phyloP scores from a whole-genome alignment of 1,284 basidiomycete species.

The Testicularia cyperi region DNA sequence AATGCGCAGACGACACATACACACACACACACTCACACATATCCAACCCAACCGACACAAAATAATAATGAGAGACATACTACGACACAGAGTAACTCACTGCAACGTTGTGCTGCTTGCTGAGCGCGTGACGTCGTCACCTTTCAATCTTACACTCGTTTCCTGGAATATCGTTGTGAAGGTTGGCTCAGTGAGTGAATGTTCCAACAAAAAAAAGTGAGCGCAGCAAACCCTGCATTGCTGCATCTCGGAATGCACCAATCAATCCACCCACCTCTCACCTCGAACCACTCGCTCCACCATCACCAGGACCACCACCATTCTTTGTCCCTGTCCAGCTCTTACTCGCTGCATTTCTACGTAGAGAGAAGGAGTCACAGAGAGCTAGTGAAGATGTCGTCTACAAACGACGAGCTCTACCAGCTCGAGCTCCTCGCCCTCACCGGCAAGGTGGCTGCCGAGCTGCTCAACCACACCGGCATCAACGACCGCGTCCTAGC shows the following conservation, averaged over 20 bases:
- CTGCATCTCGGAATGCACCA: no score
- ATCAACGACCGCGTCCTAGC: conserved; percentile 82
- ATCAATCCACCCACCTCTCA: no score
- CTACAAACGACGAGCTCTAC: conserved; percentile 45
- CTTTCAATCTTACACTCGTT: no score
- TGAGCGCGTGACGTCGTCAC: no score
- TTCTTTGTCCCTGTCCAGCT: not conserved
- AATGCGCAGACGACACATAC: not conserved
- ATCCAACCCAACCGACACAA: not conserved
- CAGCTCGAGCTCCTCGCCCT: conserved; percentile 57
- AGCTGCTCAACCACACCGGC: conserved; percentile 66
- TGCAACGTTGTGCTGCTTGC: no score
- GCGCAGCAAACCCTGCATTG: no score
- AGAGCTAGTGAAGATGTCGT: conserved; percentile 7
- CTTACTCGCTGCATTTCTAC: not conserved
- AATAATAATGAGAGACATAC: no score
- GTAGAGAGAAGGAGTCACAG: not conserved
- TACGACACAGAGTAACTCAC: no score
- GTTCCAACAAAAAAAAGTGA: no score
- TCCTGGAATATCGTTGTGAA: no score
- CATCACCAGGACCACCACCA: conserved; percentile 2
- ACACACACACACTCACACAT: not conserved
- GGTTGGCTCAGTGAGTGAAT: no score
- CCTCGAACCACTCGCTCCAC: no score
- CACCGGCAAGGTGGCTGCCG: conserved; percentile 53